A percentile compares a stretch with the other conserved stretches of the same genome.
These are phyloP conservation scores for Pseudofabraea citricarpa DNA, from an alignment of 2,329 filamentous ascomycete genomes.

Conservation along the genomic window DNA sequence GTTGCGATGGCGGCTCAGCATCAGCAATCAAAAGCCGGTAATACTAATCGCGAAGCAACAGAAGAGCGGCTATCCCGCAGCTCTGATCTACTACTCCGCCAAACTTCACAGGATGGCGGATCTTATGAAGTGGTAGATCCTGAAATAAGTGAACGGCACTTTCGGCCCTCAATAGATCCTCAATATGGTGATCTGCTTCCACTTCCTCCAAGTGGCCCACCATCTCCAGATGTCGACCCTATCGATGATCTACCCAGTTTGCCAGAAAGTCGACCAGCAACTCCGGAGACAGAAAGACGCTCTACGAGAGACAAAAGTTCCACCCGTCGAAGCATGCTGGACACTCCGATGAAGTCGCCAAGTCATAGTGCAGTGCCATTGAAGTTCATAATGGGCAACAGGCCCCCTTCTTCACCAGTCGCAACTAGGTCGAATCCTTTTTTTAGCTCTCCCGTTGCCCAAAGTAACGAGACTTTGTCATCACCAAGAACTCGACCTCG, in stretches of 20 bases:
- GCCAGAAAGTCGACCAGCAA: slow-evolving; percentile 54
- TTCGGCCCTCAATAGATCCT: slow-evolving; percentile 63
- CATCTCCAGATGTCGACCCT: slow-evolving; percentile 37
- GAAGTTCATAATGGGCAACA: slow-evolving; percentile 43
- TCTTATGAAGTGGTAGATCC: slow-evolving; percentile 44
- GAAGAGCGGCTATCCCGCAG: slow-evolving; percentile 7
- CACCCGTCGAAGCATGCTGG: slow-evolving; percentile 19
- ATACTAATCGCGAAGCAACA: slow-evolving; percentile 20
- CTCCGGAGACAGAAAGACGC: slow-evolving; percentile 22
- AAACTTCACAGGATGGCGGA: not conserved
- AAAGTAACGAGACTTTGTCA: slow-evolving; percentile 22
- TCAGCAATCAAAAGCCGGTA: slow-evolving; percentile 28
- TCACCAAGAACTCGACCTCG: slow-evolving; percentile 37
- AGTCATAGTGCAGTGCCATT: slow-evolving; percentile 52
- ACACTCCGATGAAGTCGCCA: slow-evolving; percentile 25
- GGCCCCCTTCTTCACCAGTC: slow-evolving; percentile 36
- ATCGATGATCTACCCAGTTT: slow-evolving; percentile 43
- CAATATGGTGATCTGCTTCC: slow-evolving; percentile 61
- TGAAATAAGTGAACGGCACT: slow-evolving; percentile 51
- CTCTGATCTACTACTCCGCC: slow-evolving; percentile 1
- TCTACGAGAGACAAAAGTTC: slow-evolving; percentile 10
- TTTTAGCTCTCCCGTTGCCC: slow-evolving; percentile 30
- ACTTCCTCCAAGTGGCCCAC: slow-evolving; percentile 55
- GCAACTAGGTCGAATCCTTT: no score
- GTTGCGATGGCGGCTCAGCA: slow-evolving; percentile 28